A percentile compares a stretch with the other conserved stretches of the same genome.
Evolutionary conservation across 371 early-diverging fungal species (phyloP).

Genomic region (Lichtheimia hyalospora): DNA sequence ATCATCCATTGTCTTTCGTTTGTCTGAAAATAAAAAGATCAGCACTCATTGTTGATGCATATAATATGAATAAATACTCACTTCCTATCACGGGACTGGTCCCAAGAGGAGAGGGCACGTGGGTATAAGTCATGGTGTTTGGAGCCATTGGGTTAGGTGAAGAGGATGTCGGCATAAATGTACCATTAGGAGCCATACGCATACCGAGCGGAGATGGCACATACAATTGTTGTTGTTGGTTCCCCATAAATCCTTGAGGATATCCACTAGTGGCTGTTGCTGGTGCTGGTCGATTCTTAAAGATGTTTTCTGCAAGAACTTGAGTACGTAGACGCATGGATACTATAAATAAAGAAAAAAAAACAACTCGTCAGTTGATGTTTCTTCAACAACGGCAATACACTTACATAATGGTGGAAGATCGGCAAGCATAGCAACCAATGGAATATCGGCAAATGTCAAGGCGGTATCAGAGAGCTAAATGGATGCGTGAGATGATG

Average conservation of each 20-base stretch:
- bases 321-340: neutral
- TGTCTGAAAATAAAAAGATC: neutral
- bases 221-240: neutral
- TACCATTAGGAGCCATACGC: conserved; percentile 4
- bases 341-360: neutral
- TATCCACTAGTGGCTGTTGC: neutral
- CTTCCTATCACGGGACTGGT: conserved; percentile 8
- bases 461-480: conserved; percentile 6
- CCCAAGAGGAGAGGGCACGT: conserved; percentile 6
- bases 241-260: neutral
- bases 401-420: conserved; percentile 1
- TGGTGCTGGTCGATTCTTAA: conserved; percentile 1
- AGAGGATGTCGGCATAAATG: neutral
- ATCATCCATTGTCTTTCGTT: conserved; percentile 9
- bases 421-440: neutral
- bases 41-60: neutral
- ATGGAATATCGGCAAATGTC: conserved; percentile 4
- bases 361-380: neutral
- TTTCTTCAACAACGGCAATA: neutral
- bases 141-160: conserved; percentile 4
- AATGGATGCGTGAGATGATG: neutral
- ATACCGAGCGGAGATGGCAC: neutral
- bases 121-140: conserved; percentile 2
- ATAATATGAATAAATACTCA: neutral
- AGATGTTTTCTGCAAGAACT: neutral